These are phyloP conservation scores for Populus hybrid DNA, from an alignment of 441 rosid genomes.

Conservation along the genomic window DNA sequence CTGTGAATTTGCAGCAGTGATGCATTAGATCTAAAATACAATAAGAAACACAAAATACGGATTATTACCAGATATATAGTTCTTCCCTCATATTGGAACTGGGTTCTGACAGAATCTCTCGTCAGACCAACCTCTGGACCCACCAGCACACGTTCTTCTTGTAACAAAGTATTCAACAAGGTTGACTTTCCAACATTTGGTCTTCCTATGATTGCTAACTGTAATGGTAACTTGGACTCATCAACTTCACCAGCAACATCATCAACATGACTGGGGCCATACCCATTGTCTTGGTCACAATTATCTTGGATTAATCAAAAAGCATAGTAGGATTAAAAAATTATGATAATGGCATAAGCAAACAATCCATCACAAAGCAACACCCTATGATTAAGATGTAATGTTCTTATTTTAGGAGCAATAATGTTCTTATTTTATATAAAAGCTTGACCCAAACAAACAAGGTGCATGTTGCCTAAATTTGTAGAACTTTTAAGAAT, in stretches of 20 bases:
- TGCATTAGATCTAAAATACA: background rate
- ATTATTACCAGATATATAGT: conserved; percentile 65
- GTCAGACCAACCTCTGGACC: conserved; percentile 99
- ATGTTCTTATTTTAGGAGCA: background rate
- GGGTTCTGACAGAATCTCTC: conserved; percentile 88
- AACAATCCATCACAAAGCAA: background rate
- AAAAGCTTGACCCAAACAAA: background rate
- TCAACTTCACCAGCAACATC: conserved; percentile 45
- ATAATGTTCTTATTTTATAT: no score
- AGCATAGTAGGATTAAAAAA: conserved; percentile 15
- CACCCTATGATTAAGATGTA: background rate
- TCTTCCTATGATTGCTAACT: conserved; percentile 88
- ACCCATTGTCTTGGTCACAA: conserved; percentile 30
- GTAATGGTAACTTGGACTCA: conserved; percentile 74
- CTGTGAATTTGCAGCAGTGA: background rate
- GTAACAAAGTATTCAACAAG: conserved; percentile 75
- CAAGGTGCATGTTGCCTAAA: background rate
- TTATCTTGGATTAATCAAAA: conserved; percentile 34
- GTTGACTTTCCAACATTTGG: conserved; percentile 99
- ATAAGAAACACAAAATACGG: background rate
- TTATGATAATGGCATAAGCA: background rate
- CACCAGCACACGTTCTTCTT: conserved; percentile 92
- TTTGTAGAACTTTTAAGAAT: background rate
- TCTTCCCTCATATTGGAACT: conserved; percentile 78
- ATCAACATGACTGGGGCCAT: conserved; percentile 17